Conservation (phyloP, 768 basidiomycete genomes). For the Mycena latifolia region DNA sequence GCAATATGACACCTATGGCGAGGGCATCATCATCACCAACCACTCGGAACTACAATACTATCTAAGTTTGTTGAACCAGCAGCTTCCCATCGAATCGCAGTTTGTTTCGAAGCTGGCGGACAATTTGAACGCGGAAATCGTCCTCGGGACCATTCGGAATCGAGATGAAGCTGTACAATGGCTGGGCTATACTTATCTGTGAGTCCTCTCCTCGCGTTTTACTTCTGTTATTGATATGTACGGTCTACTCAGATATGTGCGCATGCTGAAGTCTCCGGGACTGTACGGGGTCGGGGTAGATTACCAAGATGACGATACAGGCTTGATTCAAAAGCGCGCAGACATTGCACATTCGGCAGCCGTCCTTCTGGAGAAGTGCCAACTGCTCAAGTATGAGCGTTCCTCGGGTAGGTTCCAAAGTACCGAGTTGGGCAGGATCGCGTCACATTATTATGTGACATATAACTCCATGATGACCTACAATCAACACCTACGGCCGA, state of each 20-base stretch:
- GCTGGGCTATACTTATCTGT: slow-evolving; percentile 96
- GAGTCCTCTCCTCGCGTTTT: slow-evolving; percentile 4
- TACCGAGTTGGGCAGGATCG: slow-evolving; percentile 94
- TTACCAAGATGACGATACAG: slow-evolving; percentile 88
- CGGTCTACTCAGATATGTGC: slow-evolving; percentile 77
- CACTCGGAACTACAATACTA: slow-evolving; percentile 98
- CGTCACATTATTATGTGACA: slow-evolving; percentile 95
- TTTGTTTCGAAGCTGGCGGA: slow-evolving; percentile 94
- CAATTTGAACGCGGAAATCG: slow-evolving; percentile 97
- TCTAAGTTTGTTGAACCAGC: slow-evolving; percentile 94
- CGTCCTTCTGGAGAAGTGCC: slow-evolving; percentile 92
- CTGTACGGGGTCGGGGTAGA: slow-evolving; percentile 91
- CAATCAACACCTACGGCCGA: slow-evolving; percentile 91
- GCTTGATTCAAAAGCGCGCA: slow-evolving; percentile 91
- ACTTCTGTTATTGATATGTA: slow-evolving; percentile 14
- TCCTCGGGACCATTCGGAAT: slow-evolving; percentile 94
- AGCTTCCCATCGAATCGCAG: slow-evolving; percentile 97
- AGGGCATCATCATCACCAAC: slow-evolving; percentile 99
- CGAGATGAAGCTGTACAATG: slow-evolving; percentile 98
- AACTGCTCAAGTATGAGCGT: slow-evolving; percentile 94
- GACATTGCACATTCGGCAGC: slow-evolving; percentile 96
- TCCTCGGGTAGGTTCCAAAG: slow-evolving; percentile 89
- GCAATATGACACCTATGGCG: slow-evolving; percentile 96
- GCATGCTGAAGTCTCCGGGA: slow-evolving; percentile 91
- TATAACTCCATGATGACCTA: slow-evolving; percentile 97